phyloP scores from a whole-genome alignment of 805 yeast genomes.

The Myxozyma melibiosi region DNA sequence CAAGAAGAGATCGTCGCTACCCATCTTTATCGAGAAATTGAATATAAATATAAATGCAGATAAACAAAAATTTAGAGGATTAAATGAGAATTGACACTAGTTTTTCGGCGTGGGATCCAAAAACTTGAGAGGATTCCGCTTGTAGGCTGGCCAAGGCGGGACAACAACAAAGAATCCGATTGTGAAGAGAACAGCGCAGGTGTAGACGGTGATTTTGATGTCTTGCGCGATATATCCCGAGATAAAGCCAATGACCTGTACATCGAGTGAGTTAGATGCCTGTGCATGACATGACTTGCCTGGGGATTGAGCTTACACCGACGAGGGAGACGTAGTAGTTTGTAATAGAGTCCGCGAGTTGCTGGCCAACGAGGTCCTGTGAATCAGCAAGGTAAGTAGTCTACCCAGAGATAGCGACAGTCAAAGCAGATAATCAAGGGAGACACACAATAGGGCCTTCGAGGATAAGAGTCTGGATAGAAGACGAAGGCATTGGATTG shows the following conservation, averaged over 20 bases:
- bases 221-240: conserved; percentile 55
- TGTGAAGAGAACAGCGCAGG: conserved; percentile 46
- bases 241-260: conserved; percentile 47
- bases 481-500: not conserved
- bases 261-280: too few relatives aligned
- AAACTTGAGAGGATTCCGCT: conserved; percentile 54
- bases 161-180: conserved; percentile 47
- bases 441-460: conserved; percentile 21
- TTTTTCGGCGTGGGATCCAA: conserved; percentile 37
- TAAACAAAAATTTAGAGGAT: conserved; percentile 23
- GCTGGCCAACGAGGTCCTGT: conserved; percentile 58
- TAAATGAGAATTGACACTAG: not conserved
- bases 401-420: not conserved
- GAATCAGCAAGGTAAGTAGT: not conserved
- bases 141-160: conserved; percentile 65
- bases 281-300: too few relatives aligned
- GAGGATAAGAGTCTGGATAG: conserved; percentile 2
- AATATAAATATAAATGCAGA: not conserved
- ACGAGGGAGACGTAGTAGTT: conserved; percentile 40
- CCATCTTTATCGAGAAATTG: conserved; percentile 19
- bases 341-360: conserved; percentile 45
- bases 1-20: conserved; percentile 28
- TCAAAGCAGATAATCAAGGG: not conserved
- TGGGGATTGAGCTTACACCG: conserved; percentile 39
- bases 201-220: conserved; percentile 45